These are phyloP conservation scores for Fonsecaea pugnacius DNA, from an alignment of 2,329 filamentous ascomycete genomes.

Conservation along the genomic window DNA sequence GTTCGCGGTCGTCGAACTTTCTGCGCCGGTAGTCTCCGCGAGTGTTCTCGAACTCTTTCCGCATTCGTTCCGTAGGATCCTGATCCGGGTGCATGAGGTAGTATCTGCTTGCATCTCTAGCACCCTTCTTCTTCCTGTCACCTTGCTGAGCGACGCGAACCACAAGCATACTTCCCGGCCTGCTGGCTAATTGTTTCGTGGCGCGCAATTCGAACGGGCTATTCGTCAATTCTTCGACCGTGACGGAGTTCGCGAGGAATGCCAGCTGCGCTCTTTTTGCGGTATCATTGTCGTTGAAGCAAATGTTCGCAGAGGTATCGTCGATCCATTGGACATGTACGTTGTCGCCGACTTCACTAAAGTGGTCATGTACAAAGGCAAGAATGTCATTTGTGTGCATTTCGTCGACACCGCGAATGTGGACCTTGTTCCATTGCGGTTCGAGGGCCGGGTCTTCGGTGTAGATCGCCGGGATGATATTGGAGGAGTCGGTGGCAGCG, in stretches of 20 bases:
- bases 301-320: conserved; percentile 83
- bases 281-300: conserved; percentile 66
- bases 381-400: conserved; percentile 81
- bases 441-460: conserved; percentile 37
- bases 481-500: conserved; percentile 23
- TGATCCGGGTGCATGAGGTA: conserved; percentile 91
- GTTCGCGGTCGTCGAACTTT: conserved; percentile 66
- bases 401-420: conserved; percentile 80
- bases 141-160: conserved; percentile 73
- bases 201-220: conserved; percentile 67
- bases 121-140: conserved; percentile 80
- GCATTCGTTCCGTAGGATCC: conserved; percentile 75
- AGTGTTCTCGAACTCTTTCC: conserved; percentile 57
- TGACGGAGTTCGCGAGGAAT: conserved; percentile 47
- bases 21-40: conserved; percentile 53
- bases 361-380: conserved; percentile 73
- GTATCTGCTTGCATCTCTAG: conserved; percentile 81
- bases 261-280: conserved; percentile 60
- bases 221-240: conserved; percentile 50
- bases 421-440: conserved; percentile 64
- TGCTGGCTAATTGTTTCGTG: conserved; percentile 70
- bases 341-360: conserved; percentile 55
- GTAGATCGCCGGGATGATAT: conserved; percentile 37
- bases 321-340: conserved; percentile 87
- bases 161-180: conserved; percentile 70